Conservation (phyloP, 306 rosid species). For the Gastrolobium bilobum region DNA sequence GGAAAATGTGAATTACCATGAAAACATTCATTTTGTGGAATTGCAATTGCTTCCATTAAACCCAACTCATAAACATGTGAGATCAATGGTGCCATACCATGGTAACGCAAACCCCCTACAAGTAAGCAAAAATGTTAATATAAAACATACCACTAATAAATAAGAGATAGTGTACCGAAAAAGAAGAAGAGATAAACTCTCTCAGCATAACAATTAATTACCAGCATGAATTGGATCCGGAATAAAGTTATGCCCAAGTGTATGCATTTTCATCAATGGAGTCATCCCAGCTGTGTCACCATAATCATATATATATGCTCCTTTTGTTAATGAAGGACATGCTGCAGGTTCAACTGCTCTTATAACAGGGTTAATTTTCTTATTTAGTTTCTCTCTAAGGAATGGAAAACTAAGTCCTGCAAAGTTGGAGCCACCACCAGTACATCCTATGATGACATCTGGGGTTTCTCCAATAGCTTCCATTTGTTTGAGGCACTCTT, state of each 20-base stretch:
- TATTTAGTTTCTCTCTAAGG: conserved; percentile 79
- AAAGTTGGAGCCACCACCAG: conserved; percentile 97
- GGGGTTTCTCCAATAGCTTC: conserved; percentile 92
- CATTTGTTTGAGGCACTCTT: conserved; percentile 94
- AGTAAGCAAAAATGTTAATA: conserved; percentile 12
- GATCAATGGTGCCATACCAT: conserved; percentile 95
- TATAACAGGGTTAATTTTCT: conserved; percentile 81
- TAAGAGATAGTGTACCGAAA: not conserved
- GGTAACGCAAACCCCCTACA: conserved; percentile 97
- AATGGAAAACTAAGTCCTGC: conserved; percentile 95
- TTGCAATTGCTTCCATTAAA: conserved; percentile 87
- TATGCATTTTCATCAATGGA: conserved; percentile 98
- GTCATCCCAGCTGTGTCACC: conserved; percentile 96
- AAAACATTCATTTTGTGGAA: conserved; percentile 93
- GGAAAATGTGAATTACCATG: conserved; percentile 57
- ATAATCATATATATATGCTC: conserved; percentile 80
- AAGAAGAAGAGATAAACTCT: conserved; percentile 5
- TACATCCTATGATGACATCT: conserved; percentile 88
- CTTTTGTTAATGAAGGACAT: conserved; percentile 95
- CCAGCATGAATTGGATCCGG: conserved; percentile 99
- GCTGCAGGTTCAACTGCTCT: conserved; percentile 95
- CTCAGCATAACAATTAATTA: conserved; percentile 43
- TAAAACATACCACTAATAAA: conserved; percentile 2
- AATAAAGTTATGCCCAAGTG: conserved; percentile 89
- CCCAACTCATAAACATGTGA: conserved; percentile 91